Evolutionary conservation across 768 basidiomycete species (phyloP).

Genomic region (Psilocybe azurescens): DNA sequence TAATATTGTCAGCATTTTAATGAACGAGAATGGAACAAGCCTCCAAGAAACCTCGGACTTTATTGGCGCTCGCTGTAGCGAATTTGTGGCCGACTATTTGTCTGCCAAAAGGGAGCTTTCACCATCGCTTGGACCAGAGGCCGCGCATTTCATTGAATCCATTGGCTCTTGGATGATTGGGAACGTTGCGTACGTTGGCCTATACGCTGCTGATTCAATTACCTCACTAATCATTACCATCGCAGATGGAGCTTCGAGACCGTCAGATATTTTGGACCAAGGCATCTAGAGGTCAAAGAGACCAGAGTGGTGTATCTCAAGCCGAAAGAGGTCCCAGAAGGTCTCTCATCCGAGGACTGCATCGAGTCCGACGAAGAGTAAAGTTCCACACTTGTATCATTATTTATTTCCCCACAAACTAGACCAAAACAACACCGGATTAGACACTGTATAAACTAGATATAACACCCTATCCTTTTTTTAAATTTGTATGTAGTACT

Average conservation of each 20-base stretch:
- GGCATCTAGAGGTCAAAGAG: constrained; percentile 55
- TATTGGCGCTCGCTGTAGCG: constrained; percentile 54
- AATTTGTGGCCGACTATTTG: constrained; percentile 56
- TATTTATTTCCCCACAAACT: constrained; percentile 4
- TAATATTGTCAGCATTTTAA: constrained; percentile 73
- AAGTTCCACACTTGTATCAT: background rate
- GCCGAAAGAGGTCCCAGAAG: constrained; percentile 41
- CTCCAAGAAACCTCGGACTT: constrained; percentile 66
- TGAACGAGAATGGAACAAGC: constrained; percentile 55
- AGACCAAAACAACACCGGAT: constrained; percentile 10
- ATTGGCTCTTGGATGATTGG: constrained; percentile 66
- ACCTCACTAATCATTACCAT: constrained; percentile 19
- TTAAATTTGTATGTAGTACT: background rate
- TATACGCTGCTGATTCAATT: background rate
- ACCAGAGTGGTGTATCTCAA: constrained; percentile 51
- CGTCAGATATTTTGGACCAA: constrained; percentile 67
- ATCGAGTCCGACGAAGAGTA: constrained; percentile 47
- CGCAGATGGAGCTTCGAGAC: constrained; percentile 72
- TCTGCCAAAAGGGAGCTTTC: constrained; percentile 51
- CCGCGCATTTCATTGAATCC: constrained; percentile 57
- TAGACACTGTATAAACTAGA: background rate
- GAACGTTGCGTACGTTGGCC: constrained; percentile 50
- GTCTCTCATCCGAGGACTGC: constrained; percentile 27
- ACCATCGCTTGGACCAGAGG: constrained; percentile 56
- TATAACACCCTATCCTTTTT: background rate